Base-by-base conservation (phyloP, 129 eudicot species). In the Tagetes erecta region DNA sequence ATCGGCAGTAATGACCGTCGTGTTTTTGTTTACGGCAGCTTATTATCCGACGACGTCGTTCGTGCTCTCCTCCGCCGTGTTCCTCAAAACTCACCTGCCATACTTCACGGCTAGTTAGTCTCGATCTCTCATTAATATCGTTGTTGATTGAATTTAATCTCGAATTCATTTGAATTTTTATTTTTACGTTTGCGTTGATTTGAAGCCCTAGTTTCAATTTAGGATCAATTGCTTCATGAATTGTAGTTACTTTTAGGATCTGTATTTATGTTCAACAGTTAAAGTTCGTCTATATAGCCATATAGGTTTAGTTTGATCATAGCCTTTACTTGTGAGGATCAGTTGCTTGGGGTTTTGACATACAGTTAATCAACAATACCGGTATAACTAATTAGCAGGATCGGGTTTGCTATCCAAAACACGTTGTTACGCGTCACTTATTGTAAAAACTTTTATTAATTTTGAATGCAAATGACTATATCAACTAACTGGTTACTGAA, bases 11-110 rank as follows among this genome's bases (percentile, higher is more conserved):
- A 13, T 12, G 11, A 12, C 31, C 87, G 81, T 47, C 81, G 80
- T 20, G 98, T 93, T 0, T 93, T 93, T 64, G 98, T 93, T 2
- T 93, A 93, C 72, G 98, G 98, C 76, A 93, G 97, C 67, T 90
- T 93, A 51, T 83, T 90, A 57, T 87, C 98, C 0, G 97, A 93
- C 74, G 98, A 93, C 67, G 98, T 93, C 40, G 97, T 93, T 80
- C 80, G 85, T 5, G 86, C 80, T 14, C 92, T 93, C n/a, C 78
- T 93, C 64, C 82, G 79, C 10, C 97, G 98, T 40, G 47, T 87
- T 57, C 98, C 98, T 46, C 64, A 65, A 5, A 81, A 82, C 58
- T 86, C 84, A 36, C 92, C 92, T 0, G 92, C 97, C 34, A 42
- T 53, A 27, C 96, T 93, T 69, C 85, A 86, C 70, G 76, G 82